Evolutionary conservation across 805 yeast genomes (phyloP), one percentile per base, ranked within the genome.

Genomic region (Spathaspora boniae): DNA sequence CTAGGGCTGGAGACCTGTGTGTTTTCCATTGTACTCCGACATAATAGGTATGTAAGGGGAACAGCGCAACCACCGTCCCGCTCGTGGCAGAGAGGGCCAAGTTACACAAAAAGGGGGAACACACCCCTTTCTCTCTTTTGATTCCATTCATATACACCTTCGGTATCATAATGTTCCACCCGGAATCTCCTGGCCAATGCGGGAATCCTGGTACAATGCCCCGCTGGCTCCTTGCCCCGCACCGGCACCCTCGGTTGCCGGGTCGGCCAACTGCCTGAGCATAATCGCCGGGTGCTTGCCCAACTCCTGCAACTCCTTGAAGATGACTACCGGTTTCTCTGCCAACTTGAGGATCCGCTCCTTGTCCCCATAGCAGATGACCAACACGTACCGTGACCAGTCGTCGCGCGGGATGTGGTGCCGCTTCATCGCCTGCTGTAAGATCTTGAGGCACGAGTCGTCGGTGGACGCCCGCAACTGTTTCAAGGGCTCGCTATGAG

Each of bases 211-310:
- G 41, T 57, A 61, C 17, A 46, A 26, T 6, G 48, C 54, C 26
- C 47, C 45, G 29, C 56, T 62, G 45, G 18, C 41, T 39, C 22
- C 48, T 49, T 12, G 44, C 51, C n/a, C n/a, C n/a, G n/a, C n/a
- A n/a, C n/a, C n/a, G n/a, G n/a, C n/a, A n/a, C n/a, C n/a, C n/a
- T n/a, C n/a, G n/a, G n/a, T n/a, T n/a, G n/a, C n/a, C n/a, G n/a
- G n/a, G 14, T 56, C 37, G 43, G 88, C 95, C 33, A 82, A 72
- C 47, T 86, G 93, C 47, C 98, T 67, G 29, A 89, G 70, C 96
- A 89, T 89, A 41, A 89, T 87, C 2, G 93, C 85, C 0, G 98
- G 97, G 52, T 83, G 86, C 45, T 82, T 72, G 1, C 96, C 96
- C 39, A 79, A 73, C 42, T 85, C 95, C 53, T 80, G 87, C 17